phyloP scores from a whole-genome alignment of 1,284 basidiomycete species.

The Sphagnurus paluster region DNA sequence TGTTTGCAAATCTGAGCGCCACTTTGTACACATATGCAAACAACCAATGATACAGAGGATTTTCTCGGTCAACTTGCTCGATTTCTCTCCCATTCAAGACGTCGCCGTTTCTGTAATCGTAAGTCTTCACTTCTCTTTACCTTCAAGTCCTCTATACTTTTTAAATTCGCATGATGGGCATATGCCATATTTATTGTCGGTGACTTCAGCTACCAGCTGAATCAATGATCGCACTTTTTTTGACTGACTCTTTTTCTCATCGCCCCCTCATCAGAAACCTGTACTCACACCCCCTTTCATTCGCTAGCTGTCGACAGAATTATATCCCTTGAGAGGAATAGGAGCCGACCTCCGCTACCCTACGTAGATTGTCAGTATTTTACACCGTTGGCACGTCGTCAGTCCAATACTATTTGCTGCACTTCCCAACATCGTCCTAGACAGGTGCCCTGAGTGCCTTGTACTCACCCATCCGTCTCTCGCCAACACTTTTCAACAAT shows the following conservation, averaged over 20 bases:
- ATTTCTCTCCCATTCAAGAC: not conserved
- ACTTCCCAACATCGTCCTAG: conserved; percentile 6
- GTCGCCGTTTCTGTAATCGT: conserved; percentile 2
- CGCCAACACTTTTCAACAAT: not conserved
- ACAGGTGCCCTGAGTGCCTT: not conserved
- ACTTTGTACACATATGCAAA: conserved; percentile 34
- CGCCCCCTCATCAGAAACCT: not conserved
- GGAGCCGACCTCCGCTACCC: conserved; percentile 1
- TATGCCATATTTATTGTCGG: conserved; percentile 70
- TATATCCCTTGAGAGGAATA: too few species aligned
- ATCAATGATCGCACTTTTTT: conserved; percentile 47
- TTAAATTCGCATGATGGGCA: conserved; percentile 46
- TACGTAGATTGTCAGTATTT: conserved; percentile 20
- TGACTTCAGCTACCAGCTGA: conserved; percentile 38
- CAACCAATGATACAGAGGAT: conserved; percentile 16
- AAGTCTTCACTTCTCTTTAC: conserved; percentile 8
- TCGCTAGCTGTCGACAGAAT: not conserved
- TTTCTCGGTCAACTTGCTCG: conserved; percentile 1
- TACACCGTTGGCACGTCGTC: conserved; percentile 7
- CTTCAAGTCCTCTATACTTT: conserved; percentile 5
- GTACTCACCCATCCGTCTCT: not conserved
- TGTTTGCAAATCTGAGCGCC: conserved; percentile 24
- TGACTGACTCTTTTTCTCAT: conserved; percentile 26
- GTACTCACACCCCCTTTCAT: conserved; percentile 4
- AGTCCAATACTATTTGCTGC: conserved; percentile 13